A percentile compares a stretch with the other conserved stretches of the same genome.
Conservation (phyloP, 1,139 yeast species). For the Candida sp. region DNA sequence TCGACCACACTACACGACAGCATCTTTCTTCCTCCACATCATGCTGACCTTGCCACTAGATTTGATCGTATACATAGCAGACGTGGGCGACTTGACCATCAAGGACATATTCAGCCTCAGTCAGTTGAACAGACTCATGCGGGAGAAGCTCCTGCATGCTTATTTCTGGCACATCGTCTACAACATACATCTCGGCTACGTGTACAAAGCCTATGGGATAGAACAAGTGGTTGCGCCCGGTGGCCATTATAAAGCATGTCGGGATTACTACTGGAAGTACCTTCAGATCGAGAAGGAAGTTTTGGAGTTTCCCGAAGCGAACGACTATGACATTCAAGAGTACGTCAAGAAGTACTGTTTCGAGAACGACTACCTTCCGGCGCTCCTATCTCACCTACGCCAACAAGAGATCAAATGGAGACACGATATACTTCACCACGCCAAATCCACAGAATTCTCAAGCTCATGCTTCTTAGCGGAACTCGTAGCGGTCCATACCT, state of each 20-base stretch:
- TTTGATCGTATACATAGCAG: conserved; percentile 12
- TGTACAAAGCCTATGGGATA: conserved; percentile 5
- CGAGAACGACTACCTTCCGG: conserved; percentile 7
- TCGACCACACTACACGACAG: background rate
- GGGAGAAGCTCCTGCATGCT: conserved; percentile 9
- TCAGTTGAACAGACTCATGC: conserved; percentile 15
- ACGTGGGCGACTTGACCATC: conserved; percentile 21
- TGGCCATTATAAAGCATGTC: conserved; percentile 4
- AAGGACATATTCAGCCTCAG: conserved; percentile 23
- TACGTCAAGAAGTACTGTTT: conserved; percentile 3
- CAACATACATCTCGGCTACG: conserved; percentile 2
- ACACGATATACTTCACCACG: background rate
- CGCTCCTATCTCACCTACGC: background rate
- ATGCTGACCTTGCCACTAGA: conserved; percentile 15
- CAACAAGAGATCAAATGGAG: background rate
- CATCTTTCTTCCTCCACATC: background rate
- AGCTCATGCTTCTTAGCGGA: conserved; percentile 12
- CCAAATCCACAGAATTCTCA: conserved; percentile 4
- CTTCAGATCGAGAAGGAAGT: conserved; percentile 4
- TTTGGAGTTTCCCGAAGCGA: background rate
- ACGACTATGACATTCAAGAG: background rate
- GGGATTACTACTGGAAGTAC: background rate
- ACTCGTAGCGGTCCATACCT: conserved; percentile 18
- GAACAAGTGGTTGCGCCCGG: background rate
- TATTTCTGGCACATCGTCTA: conserved; percentile 16